Percentiles rank a stretch among this genome's conserved stretches.
phyloP scores from a whole-genome alignment of 345 rosid species.

The Isatis tinctoria region DNA sequence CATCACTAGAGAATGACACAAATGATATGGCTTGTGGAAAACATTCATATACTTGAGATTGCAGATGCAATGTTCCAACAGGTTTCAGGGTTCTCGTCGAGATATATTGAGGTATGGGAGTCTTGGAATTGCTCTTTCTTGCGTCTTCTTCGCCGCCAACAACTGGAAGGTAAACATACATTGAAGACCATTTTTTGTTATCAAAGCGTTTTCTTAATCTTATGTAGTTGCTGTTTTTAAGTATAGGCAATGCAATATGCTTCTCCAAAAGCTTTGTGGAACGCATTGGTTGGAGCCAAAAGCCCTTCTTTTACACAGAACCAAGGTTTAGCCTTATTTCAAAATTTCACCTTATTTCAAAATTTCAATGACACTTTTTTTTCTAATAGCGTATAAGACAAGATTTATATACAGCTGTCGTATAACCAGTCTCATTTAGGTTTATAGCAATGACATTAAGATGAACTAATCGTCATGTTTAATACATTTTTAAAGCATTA shows the following conservation, averaged over 20 bases:
- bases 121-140: constrained; percentile 71
- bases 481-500: not conserved
- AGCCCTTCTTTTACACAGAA: constrained; percentile 45
- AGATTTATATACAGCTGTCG: not conserved
- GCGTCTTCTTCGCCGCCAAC: constrained; percentile 50
- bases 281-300: constrained; percentile 57
- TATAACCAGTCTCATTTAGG: not conserved
- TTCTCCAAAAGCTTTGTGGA: constrained; percentile 90
- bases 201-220: not conserved
- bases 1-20: constrained; percentile 1
- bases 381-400: not conserved
- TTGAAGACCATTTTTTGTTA: not conserved
- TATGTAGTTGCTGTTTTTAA: constrained; percentile 8
- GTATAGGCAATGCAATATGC: constrained; percentile 87
- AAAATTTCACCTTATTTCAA: not conserved
- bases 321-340: constrained; percentile 35
- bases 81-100: constrained; percentile 92
- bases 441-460: not conserved
- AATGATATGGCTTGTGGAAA: constrained; percentile 13
- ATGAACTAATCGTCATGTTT: not conserved
- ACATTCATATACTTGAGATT: constrained; percentile 41
- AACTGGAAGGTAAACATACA: constrained; percentile 69
- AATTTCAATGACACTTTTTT: not conserved
- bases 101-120: constrained; percentile 82
- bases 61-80: constrained; percentile 80